phyloP scores from a whole-genome alignment of 169 alveolate species.

The Plasmodium adleri region DNA sequence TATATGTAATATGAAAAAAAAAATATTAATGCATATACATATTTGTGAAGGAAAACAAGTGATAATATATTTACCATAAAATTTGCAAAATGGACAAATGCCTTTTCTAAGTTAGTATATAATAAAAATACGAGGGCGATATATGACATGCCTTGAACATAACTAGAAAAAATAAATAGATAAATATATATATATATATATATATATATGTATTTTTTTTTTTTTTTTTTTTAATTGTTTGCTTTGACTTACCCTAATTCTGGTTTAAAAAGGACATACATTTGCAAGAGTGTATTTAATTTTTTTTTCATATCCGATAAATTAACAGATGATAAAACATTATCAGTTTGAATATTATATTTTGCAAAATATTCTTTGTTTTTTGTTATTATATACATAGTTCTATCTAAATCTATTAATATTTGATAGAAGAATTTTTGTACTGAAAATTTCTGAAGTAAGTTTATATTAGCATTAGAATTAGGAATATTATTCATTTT shows the following conservation, averaged over 20 bases:
- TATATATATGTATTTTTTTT: neutral
- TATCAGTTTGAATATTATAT: constrained; percentile 13
- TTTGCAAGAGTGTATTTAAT: constrained; percentile 55
- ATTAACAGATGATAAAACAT: constrained; percentile 22
- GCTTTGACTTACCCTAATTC: constrained; percentile 49
- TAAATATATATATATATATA: constrained; percentile 1
- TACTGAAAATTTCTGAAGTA: constrained; percentile 39
- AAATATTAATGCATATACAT: too few relatives aligned
- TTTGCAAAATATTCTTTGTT: constrained; percentile 50
- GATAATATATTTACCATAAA: constrained; percentile 39
- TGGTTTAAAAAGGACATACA: constrained; percentile 73
- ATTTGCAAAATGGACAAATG: constrained; percentile 73
- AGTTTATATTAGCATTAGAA: constrained; percentile 3
- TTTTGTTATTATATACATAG: constrained; percentile 65
- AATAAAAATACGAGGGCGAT: constrained; percentile 63
- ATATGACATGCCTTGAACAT: constrained; percentile 75
- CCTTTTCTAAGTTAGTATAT: constrained; percentile 57
- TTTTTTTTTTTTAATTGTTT: neutral
- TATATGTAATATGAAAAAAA: neutral
- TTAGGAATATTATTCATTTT: neutral
- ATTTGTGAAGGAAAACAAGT: neutral
- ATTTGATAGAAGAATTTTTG: constrained; percentile 73
- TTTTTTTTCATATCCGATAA: constrained; percentile 46
- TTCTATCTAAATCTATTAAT: constrained; percentile 67
- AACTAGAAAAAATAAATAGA: neutral